Base-by-base conservation (phyloP, 2,329 filamentous ascomycete genomes). In the Ramularia collo-cygni region DNA sequence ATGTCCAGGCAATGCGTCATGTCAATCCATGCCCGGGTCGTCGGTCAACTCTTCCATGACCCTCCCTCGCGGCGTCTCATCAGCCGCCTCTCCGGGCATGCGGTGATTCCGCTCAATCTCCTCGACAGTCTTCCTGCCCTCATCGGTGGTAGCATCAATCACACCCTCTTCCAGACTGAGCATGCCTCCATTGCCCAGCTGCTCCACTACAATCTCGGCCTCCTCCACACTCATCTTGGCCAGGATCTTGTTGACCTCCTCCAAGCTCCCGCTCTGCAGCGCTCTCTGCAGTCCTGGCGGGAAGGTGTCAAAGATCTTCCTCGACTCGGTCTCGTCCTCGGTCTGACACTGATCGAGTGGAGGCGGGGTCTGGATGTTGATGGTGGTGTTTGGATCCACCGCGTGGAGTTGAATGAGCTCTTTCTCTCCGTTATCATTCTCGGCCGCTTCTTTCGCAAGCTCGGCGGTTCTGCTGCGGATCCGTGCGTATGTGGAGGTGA, bases 361-460 rank as follows among this genome's bases (percentile, higher is more conserved):
- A 12, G 95, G 81, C 29, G 72, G 77, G 63, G 96, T 95, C 60
- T 85, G 85, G 62, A 98, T 95, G 46, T 85, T 82, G 3, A 90
- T 95, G 34, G 83, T 84, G 0, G 90, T 90, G 62, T 95, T 88
- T 8, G 56, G 28, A 94, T 82, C 39, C 68, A 98, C 89, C 10
- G 92, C 90, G 61, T 98, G 92, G 33, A 98, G 75, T 65, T 98
- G 93, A 53, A 98, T 98, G 64, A 95, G 90, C 68, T 98, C 92
- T 8, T 94, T 83, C 14, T 83, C 86, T 16, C 73, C 77, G 2
- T 66, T 65, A 6, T 69, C 69, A 14, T 70, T 70, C 4, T 68
- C 71, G 31, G 72, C 54, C n/a, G 70, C 65, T 52, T 83, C 72
- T 47, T 76, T 76, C 28, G 70, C 71, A 48, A 95, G 82, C 63